These are phyloP conservation scores for Botryotinia convoluta DNA, from an alignment of 2,329 filamentous ascomycete species.

Conservation along the genomic window DNA sequence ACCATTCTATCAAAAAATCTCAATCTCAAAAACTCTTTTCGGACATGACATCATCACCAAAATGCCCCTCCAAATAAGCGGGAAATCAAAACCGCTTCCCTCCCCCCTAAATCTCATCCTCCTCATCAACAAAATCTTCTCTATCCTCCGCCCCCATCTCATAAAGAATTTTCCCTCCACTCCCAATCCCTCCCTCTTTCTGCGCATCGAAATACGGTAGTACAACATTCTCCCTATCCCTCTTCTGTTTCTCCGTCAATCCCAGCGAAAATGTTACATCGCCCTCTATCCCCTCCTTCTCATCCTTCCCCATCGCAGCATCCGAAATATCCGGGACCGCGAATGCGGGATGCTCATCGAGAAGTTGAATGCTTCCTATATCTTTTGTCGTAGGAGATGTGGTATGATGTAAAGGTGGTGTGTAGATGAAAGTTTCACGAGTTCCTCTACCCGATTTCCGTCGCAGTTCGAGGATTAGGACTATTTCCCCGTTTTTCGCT, in stretches of 20 bases:
- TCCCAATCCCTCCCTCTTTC: constrained; percentile 71
- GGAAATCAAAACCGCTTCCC: neutral
- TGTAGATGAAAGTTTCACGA: constrained; percentile 59
- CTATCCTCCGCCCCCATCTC: constrained; percentile 97
- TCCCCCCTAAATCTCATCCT: constrained; percentile 45
- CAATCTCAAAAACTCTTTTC: neutral
- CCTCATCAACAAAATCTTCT: constrained; percentile 94
- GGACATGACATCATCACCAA: neutral
- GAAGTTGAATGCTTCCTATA: constrained; percentile 46
- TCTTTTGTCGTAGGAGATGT: constrained; percentile 21
- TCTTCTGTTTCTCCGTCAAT: constrained; percentile 85
- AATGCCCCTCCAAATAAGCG: neutral
- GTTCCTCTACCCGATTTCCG: constrained; percentile 50
- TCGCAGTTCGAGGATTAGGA: constrained; percentile 82
- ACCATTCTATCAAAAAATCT: neutral
- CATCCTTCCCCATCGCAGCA: constrained; percentile 37
- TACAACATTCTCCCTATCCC: constrained; percentile 83
- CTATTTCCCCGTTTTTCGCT: constrained; percentile 51
- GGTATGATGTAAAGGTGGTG: constrained; percentile 31
- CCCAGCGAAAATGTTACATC: constrained; percentile 82
- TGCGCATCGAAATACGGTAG: constrained; percentile 97
- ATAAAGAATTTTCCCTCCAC: constrained; percentile 91
- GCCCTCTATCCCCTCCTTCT: constrained; percentile 47
- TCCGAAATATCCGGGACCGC: constrained; percentile 40
- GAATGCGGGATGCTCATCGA: constrained; percentile 77